Evolutionary conservation across 257 asterid species (phyloP).

Genomic region (Solanum rostratum): DNA sequence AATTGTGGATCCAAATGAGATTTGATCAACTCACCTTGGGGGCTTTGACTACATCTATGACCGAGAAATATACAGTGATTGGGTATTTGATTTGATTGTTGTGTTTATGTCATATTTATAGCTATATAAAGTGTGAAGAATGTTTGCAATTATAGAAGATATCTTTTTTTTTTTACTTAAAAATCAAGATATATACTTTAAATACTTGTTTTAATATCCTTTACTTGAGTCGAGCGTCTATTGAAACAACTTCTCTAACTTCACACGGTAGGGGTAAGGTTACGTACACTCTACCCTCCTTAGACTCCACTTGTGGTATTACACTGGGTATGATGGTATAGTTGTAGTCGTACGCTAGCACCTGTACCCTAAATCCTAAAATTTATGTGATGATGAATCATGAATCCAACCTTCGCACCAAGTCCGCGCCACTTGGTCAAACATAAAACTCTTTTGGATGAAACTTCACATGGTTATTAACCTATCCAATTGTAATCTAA

Average conservation of each 20-base stretch:
- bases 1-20: neutral
- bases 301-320: neutral
- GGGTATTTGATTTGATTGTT: neutral
- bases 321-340: neutral
- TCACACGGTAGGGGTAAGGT: neutral
- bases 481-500: neutral
- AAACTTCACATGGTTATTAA: neutral
- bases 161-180: neutral
- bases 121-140: neutral
- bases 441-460: neutral
- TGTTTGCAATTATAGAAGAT: neutral
- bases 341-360: neutral
- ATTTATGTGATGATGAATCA: neutral
- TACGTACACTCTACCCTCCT: neutral
- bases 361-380: neutral
- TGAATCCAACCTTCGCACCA: neutral
- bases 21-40: neutral
- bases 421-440: neutral
- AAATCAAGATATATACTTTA: neutral
- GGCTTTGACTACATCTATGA: neutral
- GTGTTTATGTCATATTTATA: neutral
- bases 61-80: neutral
- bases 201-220: neutral
- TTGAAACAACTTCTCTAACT: neutral
- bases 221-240: neutral